These are phyloP conservation scores for Alternaria brassicae DNA, from an alignment of 2,329 filamentous ascomycete species.

Conservation along the genomic window DNA sequence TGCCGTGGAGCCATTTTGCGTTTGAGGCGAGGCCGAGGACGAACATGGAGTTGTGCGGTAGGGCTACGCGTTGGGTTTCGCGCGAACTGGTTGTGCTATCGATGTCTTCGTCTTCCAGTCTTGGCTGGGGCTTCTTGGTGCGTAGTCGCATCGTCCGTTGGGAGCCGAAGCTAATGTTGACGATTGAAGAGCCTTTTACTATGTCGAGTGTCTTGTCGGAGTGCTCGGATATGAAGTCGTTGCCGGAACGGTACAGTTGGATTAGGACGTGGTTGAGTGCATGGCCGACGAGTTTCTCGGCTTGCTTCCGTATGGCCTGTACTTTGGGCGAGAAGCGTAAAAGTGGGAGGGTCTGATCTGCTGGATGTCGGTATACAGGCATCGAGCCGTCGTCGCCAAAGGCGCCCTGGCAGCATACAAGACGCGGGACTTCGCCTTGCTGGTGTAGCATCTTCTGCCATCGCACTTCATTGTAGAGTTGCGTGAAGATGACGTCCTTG, in stretches of 20 bases:
- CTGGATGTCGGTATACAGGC: conserved; percentile 93
- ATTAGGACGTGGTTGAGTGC: conserved; percentile 89
- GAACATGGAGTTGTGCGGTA: conserved; percentile 91
- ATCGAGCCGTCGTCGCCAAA: conserved; percentile 72
- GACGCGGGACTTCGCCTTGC: conserved; percentile 86
- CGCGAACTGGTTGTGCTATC: conserved; percentile 51
- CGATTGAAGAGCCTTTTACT: conserved; percentile 78
- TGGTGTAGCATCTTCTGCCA: conserved; percentile 96
- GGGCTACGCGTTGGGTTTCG: conserved; percentile 68
- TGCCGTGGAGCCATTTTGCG: conserved; percentile 87
- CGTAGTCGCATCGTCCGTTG: conserved; percentile 89
- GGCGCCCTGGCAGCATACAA: conserved; percentile 87
- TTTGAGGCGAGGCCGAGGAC: conserved; percentile 84
- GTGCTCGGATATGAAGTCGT: conserved; percentile 94
- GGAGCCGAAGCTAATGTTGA: conserved; percentile 92
- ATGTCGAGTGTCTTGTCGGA: conserved; percentile 98
- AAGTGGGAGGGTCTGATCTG: conserved; percentile 83
- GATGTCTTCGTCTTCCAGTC: conserved; percentile 13
- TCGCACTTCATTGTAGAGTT: conserved; percentile 74
- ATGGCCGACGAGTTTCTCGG: conserved; percentile 78
- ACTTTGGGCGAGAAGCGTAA: conserved; percentile 78
- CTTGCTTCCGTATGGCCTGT: conserved; percentile 68
- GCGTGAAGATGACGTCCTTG: conserved; percentile 69
- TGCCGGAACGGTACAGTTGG: conserved; percentile 87
- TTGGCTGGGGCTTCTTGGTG: conserved; percentile 68